Evolutionary conservation across 176 grass and related monocot species (phyloP), one percentile per base, ranked within the genome.

Genomic region (Juncus effusus): DNA sequence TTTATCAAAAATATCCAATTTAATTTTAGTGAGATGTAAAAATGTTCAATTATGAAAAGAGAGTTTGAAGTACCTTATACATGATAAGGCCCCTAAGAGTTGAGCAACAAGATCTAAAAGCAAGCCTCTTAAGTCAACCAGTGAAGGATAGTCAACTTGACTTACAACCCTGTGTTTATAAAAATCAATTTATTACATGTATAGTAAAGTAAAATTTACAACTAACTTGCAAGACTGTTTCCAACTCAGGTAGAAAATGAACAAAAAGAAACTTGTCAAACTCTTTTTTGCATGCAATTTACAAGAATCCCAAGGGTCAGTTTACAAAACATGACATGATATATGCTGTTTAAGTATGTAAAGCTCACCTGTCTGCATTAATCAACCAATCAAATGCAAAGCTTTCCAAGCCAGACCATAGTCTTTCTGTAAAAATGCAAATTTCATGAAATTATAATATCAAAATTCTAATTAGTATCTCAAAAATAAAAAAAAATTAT

Each of bases 351-450:
- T 9, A 47, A 9, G 44, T 9, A 47, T 0, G 44, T 47, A 47
- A 47, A 1, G 44, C 83, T 87, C 70, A 93, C 94, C 88, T 97
- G 76, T 97, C 94, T 58, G 88, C 94, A 59, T 97, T 97, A 65
- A 97, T 97, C 79, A 97, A 74, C 94, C 94, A 97, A 69, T 97
- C 94, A 67, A 93, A 99, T 65, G 91, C 88, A 10, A 99, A 99
- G 86, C 64, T 78, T 75, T 99, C 94, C 70, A 99, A 78, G 61
- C 88, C 94, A 74, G 64, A 75, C 94, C 94, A 99, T 62, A 93
- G 78, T 76, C 84, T 99, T 82, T 99, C 94, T 99, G 72, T 3
- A 80, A 7, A 79, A 72, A 75, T 47, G 58, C 4, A 79, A 60
- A 56, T 84, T 56, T 36, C 13, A 80, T n/a, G 44, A 64, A 62